phyloP scores from a whole-genome alignment of 495 filamentous ascomycete species.

The Clohesyomyces aquaticus region DNA sequence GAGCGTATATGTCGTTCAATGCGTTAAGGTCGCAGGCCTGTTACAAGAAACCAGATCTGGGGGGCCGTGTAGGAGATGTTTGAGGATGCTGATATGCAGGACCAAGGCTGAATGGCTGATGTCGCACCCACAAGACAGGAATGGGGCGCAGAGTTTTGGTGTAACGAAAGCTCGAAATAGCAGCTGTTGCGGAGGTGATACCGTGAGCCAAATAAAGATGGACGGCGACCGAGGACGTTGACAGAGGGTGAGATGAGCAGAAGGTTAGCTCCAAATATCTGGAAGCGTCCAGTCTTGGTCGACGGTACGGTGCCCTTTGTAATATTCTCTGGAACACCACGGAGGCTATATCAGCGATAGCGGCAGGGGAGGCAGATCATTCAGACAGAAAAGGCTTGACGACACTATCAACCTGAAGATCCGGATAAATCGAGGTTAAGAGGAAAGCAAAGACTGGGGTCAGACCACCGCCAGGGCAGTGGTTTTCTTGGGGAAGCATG shows the following conservation, averaged over 20 bases:
- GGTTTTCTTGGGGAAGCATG: conserved; percentile 39
- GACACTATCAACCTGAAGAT: conserved; percentile 41
- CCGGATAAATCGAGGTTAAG: conserved; percentile 43
- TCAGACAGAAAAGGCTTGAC: conserved; percentile 42
- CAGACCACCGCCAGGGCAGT: conserved; percentile 40
- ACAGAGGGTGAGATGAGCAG: conserved; percentile 31
- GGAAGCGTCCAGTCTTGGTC: conserved; percentile 27
- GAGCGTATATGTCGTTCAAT: conserved; percentile 33
- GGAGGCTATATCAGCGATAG: conserved; percentile 42
- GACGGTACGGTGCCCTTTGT: conserved; percentile 35
- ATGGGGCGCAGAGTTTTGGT: conserved; percentile 42
- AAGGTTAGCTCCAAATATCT: conserved; percentile 27
- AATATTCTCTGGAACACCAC: conserved; percentile 39
- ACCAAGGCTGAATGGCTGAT: conserved; percentile 42
- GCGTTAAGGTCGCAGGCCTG: conserved; percentile 35
- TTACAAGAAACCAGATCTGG: conserved; percentile 32
- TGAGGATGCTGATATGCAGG: conserved; percentile 41
- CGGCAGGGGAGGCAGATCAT: conserved; percentile 39
- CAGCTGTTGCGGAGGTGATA: conserved; percentile 36
- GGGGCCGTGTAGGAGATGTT: conserved; percentile 37
- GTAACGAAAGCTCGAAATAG: conserved; percentile 42
- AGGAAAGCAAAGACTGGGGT: conserved; percentile 35
- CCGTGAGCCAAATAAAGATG: conserved; percentile 39
- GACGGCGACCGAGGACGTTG: conserved; percentile 31
- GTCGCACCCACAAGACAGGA: conserved; percentile 40